Evolutionary conservation across 108 stramenopile species (phyloP).

Genomic region (Skeletonema costatum): DNA sequence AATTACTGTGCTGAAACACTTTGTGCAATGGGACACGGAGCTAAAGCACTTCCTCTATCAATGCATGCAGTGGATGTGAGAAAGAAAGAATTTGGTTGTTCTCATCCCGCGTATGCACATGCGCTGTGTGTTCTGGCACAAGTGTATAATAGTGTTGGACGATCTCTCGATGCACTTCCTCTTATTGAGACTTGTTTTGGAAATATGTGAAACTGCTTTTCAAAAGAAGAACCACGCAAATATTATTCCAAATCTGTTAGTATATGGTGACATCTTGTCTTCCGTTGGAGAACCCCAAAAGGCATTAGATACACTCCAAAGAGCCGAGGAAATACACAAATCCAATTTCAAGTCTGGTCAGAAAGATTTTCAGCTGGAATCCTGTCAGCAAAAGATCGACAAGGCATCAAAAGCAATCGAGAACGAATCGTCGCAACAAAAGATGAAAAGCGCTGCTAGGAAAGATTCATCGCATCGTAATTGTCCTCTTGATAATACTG

Average conservation of each 20-base stretch:
- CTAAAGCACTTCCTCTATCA: constrained; percentile 5
- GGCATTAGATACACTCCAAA: neutral
- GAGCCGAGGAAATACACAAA: constrained; percentile 13
- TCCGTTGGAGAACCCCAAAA: constrained; percentile 1
- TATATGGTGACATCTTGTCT: constrained; percentile 3
- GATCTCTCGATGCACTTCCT: constrained; percentile 5
- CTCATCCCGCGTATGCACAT: constrained; percentile 24
- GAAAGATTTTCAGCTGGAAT: constrained; percentile 7
- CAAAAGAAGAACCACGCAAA: constrained; percentile 20
- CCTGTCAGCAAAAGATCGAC: constrained; percentile 5
- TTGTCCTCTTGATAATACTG: too few relatives aligned
- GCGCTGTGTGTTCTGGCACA: constrained; percentile 13
- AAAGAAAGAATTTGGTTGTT: constrained; percentile 8
- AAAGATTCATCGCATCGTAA: neutral
- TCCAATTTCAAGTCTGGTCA: constrained; percentile 17
- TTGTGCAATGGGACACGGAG: constrained; percentile 10
- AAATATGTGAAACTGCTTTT: constrained; percentile 18
- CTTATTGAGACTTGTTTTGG: constrained; percentile 9
- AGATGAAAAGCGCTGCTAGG: neutral
- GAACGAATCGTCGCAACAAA: neutral
- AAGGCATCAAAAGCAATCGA: neutral
- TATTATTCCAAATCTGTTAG: constrained; percentile 18
- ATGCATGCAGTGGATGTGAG: constrained; percentile 20
- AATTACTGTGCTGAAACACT: constrained; percentile 28
- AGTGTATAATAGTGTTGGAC: constrained; percentile 2